A percentile compares a stretch with the other conserved stretches of the same genome.
Evolutionary conservation across 495 filamentous ascomycete species (phyloP).

Genomic region (Aspergillus kassunensis): DNA sequence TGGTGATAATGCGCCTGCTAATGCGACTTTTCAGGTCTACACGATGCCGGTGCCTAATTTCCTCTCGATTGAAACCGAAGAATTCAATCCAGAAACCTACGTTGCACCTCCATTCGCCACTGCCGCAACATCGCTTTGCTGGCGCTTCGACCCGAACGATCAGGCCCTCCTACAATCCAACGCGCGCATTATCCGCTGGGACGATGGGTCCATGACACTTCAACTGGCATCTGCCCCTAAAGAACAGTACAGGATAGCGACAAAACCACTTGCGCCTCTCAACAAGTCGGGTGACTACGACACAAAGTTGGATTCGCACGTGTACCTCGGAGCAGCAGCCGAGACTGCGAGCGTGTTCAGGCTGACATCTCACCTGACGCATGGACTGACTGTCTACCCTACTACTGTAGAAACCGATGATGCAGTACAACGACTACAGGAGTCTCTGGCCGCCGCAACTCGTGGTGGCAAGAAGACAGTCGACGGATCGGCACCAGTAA

Average conservation of each 20-base stretch:
- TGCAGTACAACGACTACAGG: slow-evolving; percentile 70
- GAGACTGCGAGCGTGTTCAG: slow-evolving; percentile 65
- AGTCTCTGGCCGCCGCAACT: slow-evolving; percentile 59
- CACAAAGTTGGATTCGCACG: slow-evolving; percentile 69
- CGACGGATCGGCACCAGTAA: slow-evolving; percentile 53
- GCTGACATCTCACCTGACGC: slow-evolving; percentile 74
- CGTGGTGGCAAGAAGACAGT: slow-evolving; percentile 55
- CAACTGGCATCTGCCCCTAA: slow-evolving; percentile 66
- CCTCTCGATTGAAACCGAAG: slow-evolving; percentile 67
- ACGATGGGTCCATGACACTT: slow-evolving; percentile 78
- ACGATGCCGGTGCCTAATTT: slow-evolving; percentile 76
- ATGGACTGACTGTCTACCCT: slow-evolving; percentile 67
- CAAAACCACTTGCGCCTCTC: slow-evolving; percentile 70
- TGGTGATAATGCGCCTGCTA: not conserved
- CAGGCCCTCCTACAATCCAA: slow-evolving; percentile 64
- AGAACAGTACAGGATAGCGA: slow-evolving; percentile 74
- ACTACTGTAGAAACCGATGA: slow-evolving; percentile 69
- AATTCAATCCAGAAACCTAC: slow-evolving; percentile 71
- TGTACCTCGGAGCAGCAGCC: slow-evolving; percentile 74
- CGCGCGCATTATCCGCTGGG: slow-evolving; percentile 73
- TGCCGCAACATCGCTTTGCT: slow-evolving; percentile 65
- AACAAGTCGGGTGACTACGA: slow-evolving; percentile 59
- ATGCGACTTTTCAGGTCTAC: slow-evolving; percentile 55
- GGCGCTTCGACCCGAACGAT: slow-evolving; percentile 64
- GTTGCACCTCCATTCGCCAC: slow-evolving; percentile 61